Percentiles rank a stretch among this genome's conserved stretches.
These are phyloP conservation scores for Rhytidiadelphus loreus DNA, from an alignment of 225 moss, liverwort and hornwort genomes.

Conservation along the genomic window DNA sequence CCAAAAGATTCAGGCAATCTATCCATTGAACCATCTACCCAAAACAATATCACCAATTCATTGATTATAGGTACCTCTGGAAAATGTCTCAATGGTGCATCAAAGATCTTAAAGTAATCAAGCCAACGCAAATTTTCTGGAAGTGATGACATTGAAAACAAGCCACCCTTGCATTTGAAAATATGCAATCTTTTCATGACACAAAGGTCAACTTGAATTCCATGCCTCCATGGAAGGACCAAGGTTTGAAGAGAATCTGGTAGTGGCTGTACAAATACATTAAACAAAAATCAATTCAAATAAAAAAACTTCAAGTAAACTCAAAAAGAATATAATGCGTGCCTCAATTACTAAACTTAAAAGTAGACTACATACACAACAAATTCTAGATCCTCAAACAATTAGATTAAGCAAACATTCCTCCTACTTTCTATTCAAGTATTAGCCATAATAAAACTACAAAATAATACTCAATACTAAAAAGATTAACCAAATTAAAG, in stretches of 20 bases:
- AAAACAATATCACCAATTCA: neutral
- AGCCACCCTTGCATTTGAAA: neutral
- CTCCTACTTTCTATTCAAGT: rapidly evolving
- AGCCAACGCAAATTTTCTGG: neutral
- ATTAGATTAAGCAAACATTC: rapidly evolving
- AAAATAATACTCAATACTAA: neutral
- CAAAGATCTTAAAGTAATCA: too few species aligned
- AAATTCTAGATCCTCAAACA: rapidly evolving
- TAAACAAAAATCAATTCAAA: too few species aligned
- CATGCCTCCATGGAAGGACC: rapidly evolving
- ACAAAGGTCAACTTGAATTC: neutral
- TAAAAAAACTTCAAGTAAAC: too few species aligned
- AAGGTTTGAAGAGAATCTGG: too few species aligned
- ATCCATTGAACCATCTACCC: rapidly evolving
- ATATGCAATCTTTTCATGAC: neutral
- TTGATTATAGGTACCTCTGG: neutral
- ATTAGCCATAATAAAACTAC: rapidly evolving
- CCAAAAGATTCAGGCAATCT: too few species aligned
- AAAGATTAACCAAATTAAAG: neutral
- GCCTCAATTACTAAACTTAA: too few species aligned
- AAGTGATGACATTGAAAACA: neutral
- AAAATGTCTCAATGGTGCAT: too few species aligned
- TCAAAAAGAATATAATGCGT: neutral
- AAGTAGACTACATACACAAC: neutral
- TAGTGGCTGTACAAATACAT: neutral